Base-by-base conservation (phyloP, 768 basidiomycete species). In the Suillus lakei region DNA sequence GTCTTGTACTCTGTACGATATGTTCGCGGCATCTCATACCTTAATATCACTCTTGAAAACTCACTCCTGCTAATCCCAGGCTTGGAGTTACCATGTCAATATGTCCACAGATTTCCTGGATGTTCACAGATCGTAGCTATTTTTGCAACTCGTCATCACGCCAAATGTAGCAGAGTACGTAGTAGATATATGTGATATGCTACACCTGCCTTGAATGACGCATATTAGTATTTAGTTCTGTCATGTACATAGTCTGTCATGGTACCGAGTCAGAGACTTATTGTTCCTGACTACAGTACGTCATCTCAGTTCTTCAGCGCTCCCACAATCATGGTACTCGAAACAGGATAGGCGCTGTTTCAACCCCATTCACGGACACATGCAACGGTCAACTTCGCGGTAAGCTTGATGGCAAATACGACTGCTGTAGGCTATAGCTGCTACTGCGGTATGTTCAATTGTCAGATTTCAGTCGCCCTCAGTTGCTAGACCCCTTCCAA, bases 401-500 rank as follows among this genome's bases (percentile, higher is more conserved):
- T 2, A 4, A 54, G 53, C 2, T 34, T 18, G 5, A 59, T 59
- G 58, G 58, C 39, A 59, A 59, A 59, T 39, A 13, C 39, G 26
- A 41, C 38, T 41, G 26, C 12, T 59, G 58, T 28, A n/a, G n/a
- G n/a, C n/a, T n/a, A n/a, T n/a, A 12, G 58, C 58, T 59, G 39
- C 64, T 43, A 65, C 67, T 28, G 76, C 72, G 48, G 76, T 74
- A 74, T 3, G 56, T 38, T 39, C 0, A 0, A 48, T 48, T 64
- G 13, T 34, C 62, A 39, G 34, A n/a, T 23, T 4, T 15, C 10
- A 36, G 36, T 26, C 16, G 15, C 61, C 64, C 62, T 58, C 51
- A 23, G 12, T 58, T 18, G 60, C 26, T 76, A 58, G 74, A 55
- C 15, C n/a, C 18, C 32, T 0, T 62, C 59, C 92, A 95, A 73